Percentiles rank a stretch among this genome's conserved stretches.
These are phyloP conservation scores for Conoideocrella luteorostrata DNA, from an alignment of 2,329 filamentous ascomycete genomes.

Conservation along the genomic window DNA sequence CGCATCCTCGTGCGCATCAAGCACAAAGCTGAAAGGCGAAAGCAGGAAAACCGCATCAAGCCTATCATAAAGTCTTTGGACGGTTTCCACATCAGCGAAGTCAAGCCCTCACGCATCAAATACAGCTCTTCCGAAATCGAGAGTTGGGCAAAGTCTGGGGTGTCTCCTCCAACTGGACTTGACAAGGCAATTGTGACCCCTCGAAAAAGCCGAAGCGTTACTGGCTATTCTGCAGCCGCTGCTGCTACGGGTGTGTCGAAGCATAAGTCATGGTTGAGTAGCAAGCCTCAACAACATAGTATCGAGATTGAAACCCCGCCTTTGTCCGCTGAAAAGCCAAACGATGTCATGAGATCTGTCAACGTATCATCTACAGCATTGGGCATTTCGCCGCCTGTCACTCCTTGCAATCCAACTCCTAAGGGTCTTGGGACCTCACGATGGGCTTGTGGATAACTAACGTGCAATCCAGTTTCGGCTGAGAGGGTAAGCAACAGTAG, in stretches of 20 bases:
- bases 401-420: not conserved
- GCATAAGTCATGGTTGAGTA: slow-evolving; percentile 4
- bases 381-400: not conserved
- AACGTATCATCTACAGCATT: not conserved
- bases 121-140: slow-evolving; percentile 6
- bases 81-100: not conserved
- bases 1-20: slow-evolving; percentile 17
- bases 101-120: not conserved
- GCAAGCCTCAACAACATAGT: not conserved
- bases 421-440: slow-evolving; percentile 13
- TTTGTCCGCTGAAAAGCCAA: not conserved
- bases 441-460: slow-evolving; percentile 9
- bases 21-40: slow-evolving; percentile 14
- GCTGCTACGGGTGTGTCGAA: not conserved
- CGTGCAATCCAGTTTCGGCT: not conserved
- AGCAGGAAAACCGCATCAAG: slow-evolving; percentile 1
- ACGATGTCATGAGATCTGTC: not conserved
- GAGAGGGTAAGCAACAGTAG: too few species aligned
- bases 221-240: not conserved
- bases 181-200: not conserved
- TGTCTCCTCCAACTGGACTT: not conserved
- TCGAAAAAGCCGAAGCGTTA: not conserved
- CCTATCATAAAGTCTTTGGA: not conserved
- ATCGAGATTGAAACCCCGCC: not conserved
- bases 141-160: not conserved